Evolutionary conservation across 495 filamentous ascomycete genomes (phyloP).

Genomic region (Penicillium maclennaniae): DNA sequence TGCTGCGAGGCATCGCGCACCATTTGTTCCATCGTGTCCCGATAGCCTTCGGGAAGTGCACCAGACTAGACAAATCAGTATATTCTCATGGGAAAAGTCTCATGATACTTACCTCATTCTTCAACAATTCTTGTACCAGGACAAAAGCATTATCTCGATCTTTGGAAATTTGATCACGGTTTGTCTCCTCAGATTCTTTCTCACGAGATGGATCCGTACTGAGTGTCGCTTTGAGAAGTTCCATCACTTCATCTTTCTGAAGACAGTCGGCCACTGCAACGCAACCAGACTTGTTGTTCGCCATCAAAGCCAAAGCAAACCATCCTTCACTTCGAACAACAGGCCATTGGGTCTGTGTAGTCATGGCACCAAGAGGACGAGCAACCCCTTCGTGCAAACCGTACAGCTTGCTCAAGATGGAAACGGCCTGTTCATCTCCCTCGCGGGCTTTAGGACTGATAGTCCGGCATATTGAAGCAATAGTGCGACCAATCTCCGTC

Average conservation of each 20-base stretch:
- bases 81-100: not conserved
- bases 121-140: slow-evolving; percentile 56
- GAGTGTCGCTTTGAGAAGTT: slow-evolving; percentile 49
- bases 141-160: slow-evolving; percentile 66
- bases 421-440: slow-evolving; percentile 18
- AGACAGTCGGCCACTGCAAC: slow-evolving; percentile 47
- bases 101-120: slow-evolving; percentile 41
- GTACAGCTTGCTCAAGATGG: slow-evolving; percentile 49
- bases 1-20: slow-evolving; percentile 25
- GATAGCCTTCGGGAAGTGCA: slow-evolving; percentile 25
- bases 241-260: slow-evolving; percentile 42
- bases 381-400: slow-evolving; percentile 46
- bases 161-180: slow-evolving; percentile 31
- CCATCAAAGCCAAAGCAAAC: slow-evolving; percentile 73
- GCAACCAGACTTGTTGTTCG: slow-evolving; percentile 47
- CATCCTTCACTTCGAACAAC: slow-evolving; percentile 67
- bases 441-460: slow-evolving; percentile 40
- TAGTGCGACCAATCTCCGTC: slow-evolving; percentile 66
- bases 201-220: slow-evolving; percentile 25
- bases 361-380: slow-evolving; percentile 56
- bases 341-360: slow-evolving; percentile 65
- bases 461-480: slow-evolving; percentile 61
- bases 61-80: slow-evolving; percentile 28
- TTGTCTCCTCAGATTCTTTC: slow-evolving; percentile 13
- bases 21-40: slow-evolving; percentile 25